phyloP scores from a whole-genome alignment of 768 basidiomycete genomes.

The Porpolomopsis calyptriformis region DNA sequence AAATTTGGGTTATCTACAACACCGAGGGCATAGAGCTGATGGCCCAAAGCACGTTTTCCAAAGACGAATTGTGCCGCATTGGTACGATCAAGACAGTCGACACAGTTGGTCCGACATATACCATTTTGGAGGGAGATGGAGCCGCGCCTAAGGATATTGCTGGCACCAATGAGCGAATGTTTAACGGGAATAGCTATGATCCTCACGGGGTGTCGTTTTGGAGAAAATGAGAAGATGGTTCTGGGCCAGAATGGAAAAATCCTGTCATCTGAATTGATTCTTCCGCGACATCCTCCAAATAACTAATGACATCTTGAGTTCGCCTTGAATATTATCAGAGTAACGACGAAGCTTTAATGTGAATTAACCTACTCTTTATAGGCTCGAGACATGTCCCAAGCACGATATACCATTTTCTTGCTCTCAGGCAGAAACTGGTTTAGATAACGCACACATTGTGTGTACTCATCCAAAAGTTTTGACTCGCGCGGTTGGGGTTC shows the following conservation, averaged over 20 bases:
- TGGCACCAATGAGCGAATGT: constrained; percentile 11
- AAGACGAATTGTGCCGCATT: constrained; percentile 97
- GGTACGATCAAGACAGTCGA: constrained; percentile 93
- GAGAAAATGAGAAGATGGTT: constrained; percentile 66
- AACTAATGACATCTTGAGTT: constrained; percentile 91
- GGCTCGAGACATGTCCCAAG: constrained; percentile 95
- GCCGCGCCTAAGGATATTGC: constrained; percentile 42
- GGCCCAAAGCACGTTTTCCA: constrained; percentile 87
- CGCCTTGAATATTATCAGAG: constrained; percentile 41
- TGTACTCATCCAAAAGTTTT: constrained; percentile 84
- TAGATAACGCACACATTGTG: constrained; percentile 82
- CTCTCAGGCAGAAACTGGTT: constrained; percentile 88
- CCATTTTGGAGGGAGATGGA: constrained; percentile 82
- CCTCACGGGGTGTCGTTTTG: constrained; percentile 32
- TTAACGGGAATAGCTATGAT: background rate
- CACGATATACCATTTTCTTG: constrained; percentile 82
- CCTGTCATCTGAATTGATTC: constrained; percentile 84
- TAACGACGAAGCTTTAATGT: background rate
- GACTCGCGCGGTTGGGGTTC: constrained; percentile 76
- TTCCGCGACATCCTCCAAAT: constrained; percentile 89
- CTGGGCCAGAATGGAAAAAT: constrained; percentile 91
- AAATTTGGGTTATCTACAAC: constrained; percentile 78
- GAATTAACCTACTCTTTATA: constrained; percentile 67
- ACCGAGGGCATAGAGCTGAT: constrained; percentile 92
- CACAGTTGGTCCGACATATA: constrained; percentile 88